Percentiles rank a stretch among this genome's conserved stretches.
phyloP scores from a whole-genome alignment of 2,329 filamentous ascomycete genomes.

The Celoporthe dispersa region DNA sequence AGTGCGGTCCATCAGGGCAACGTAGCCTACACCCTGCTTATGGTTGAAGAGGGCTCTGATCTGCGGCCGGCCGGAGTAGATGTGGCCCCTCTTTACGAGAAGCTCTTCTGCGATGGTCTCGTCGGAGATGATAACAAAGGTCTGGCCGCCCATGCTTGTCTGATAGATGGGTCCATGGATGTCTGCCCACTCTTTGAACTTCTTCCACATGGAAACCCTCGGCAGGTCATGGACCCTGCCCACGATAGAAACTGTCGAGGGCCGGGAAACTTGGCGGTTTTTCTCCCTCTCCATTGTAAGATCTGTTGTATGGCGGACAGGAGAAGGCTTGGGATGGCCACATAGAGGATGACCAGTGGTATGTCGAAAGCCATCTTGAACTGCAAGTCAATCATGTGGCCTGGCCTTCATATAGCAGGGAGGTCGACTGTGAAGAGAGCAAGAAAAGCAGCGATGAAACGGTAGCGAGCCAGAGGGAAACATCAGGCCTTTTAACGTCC shows the following conservation, averaged over 20 bases:
- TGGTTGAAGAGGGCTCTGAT: conserved; percentile 54
- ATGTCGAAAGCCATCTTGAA: conserved; percentile 41
- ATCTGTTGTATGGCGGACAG: conserved; percentile 47
- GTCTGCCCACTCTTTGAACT: conserved; percentile 54
- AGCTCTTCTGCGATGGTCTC: conserved; percentile 54
- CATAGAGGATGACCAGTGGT: conserved; percentile 46
- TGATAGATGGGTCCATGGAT: conserved; percentile 49
- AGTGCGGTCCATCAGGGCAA: conserved; percentile 56
- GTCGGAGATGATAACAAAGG: conserved; percentile 51
- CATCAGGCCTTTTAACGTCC: not conserved
- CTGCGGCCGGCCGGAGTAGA: conserved; percentile 55
- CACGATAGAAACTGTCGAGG: conserved; percentile 51
- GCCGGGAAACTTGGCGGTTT: conserved; percentile 45
- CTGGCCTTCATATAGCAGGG: not conserved
- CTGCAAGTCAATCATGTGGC: not conserved
- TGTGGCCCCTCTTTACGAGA: conserved; percentile 53
- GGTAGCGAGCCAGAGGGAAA: conserved; percentile 8
- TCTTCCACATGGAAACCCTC: conserved; percentile 52
- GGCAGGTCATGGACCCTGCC: conserved; percentile 55
- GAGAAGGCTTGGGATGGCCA: conserved; percentile 51
- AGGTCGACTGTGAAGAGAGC: not conserved
- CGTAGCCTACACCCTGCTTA: conserved; percentile 52
- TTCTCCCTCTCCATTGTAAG: conserved; percentile 40
- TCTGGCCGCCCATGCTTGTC: conserved; percentile 45
- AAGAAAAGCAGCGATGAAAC: not conserved